These are phyloP conservation scores for Apiospora phragmitis DNA, from an alignment of 2,329 filamentous ascomycete genomes.

Conservation along the genomic window DNA sequence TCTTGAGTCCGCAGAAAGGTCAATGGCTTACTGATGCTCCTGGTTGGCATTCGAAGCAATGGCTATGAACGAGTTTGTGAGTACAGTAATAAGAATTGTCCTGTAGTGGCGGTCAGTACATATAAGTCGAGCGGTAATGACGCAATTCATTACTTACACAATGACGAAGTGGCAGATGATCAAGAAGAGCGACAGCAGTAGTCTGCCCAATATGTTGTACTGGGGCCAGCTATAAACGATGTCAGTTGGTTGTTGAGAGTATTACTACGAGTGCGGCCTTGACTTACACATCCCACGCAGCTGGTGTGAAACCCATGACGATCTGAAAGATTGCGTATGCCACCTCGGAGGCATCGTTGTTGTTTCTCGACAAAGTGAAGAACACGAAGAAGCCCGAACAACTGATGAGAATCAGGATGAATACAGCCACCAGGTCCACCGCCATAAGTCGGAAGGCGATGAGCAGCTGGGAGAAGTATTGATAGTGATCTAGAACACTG, in stretches of 20 bases:
- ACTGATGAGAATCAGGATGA: slow-evolving; percentile 79
- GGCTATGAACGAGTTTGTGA: slow-evolving; percentile 95
- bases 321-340: slow-evolving; percentile 92
- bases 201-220: slow-evolving; percentile 78
- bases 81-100: slow-evolving; percentile 91
- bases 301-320: slow-evolving; percentile 92
- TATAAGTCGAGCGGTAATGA: neutral
- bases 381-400: slow-evolving; percentile 97
- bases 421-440: slow-evolving; percentile 81
- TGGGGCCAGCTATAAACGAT: slow-evolving; percentile 58
- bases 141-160: slow-evolving; percentile 48
- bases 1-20: neutral
- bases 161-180: slow-evolving; percentile 96
- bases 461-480: slow-evolving; percentile 91
- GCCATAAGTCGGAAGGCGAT: slow-evolving; percentile 96
- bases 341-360: slow-evolving; percentile 71
- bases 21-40: slow-evolving; percentile 67
- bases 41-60: slow-evolving; percentile 92
- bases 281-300: slow-evolving; percentile 83
- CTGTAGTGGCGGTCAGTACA: slow-evolving; percentile 35
- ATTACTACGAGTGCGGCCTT: neutral
- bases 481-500: slow-evolving; percentile 90
- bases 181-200: slow-evolving; percentile 77
- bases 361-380: slow-evolving; percentile 77
- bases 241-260: slow-evolving; percentile 17